Evolutionary conservation across 805 yeast species (phyloP), one percentile per base, ranked within the genome.

Genomic region (Nakazawaea siamensis): DNA sequence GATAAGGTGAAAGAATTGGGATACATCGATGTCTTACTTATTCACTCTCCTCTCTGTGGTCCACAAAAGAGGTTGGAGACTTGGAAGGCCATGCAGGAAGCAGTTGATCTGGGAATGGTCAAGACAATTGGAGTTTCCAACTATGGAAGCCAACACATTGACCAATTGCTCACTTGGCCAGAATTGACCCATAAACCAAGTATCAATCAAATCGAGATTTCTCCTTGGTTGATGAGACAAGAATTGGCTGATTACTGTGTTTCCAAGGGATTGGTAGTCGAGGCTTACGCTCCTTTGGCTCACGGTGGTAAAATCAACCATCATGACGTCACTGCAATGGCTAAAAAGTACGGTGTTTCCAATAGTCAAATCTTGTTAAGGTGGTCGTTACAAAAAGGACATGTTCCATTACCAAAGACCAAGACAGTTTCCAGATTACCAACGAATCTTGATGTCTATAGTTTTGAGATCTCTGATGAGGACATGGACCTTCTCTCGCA

Each of bases 141-240:
- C 58, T 83, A 67, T 48, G 84, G 85, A 31, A 49, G 55, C 12
- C 57, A 54, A 4, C 85, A 77, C 50, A 52, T 83, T 17, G 68
- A 76, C 39, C 80, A 80, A 50, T 55, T 83, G 29, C 58, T 80
- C 28, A 45, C 51, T 3, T 76, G 83, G 80, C 66, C 67, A 3
- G 73, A 64, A 2, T 49, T 73, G 41, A 67, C 55, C 40, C 50
- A 69, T 42, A 65, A 66, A 41, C 88, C 95, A 0, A 84, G 78
- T 0, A 79, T 82, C 27, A 80, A 85, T 54, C 94, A 86, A 53
- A 72, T 85, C 49, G 95, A 84, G 55, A 67, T 84, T 34, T 83
- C 85, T 40, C 95, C 92, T 15, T 83, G 92, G 88, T 63, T 80
- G 48, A 83, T 80, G 59, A 64, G 81, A 46, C 58, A 65, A 35